Evolutionary conservation across 169 alveolate species (phyloP), one percentile per base, ranked within the genome.

Genomic region (Eimeria tenella): DNA sequence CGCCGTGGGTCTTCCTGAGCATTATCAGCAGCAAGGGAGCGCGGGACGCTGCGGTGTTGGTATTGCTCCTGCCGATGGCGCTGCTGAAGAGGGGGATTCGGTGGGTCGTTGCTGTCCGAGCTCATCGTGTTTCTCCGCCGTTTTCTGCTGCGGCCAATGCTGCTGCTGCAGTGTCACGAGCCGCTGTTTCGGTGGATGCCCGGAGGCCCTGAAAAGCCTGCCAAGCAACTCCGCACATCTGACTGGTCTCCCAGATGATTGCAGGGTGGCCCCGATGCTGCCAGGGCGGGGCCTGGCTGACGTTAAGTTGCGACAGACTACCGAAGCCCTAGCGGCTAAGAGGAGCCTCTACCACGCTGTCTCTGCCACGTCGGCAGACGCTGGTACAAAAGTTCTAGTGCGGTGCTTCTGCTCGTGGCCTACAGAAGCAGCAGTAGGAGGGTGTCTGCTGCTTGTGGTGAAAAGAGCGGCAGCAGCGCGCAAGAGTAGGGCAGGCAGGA

Each of bases 121-220:
- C 31, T 79, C 88, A 79, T 79, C 52, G n/a, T 79, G 71, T 7
- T 79, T 31, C 63, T 19, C 71, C 10, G 88, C 88, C 53, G 88
- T 52, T 25, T 11, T 19, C 88, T 52, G 70, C 53, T 52, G 88
- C 88, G 15, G 88, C 71, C 56, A n/a, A n/a, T 19, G 53, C 88
- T 79, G 70, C 86, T 74, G 63, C 62, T 31, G 62, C 86, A 50
- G 9, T 50, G 9, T 11, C 17, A 11, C 86, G 49, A 7, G 70
- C n/a, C 70, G 71, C 63, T 25, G 88, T 55, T 79, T 23, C 71
- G 49, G 88, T 42, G 65, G 88, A 65, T 79, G 71, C 71, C 88
- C 52, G 13, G 88, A 60, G 71, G 70, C 63, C 88, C 49, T 55
- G 88, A 65, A 53, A 21, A 19, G 70, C 53, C 49, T 5, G 13